Evolutionary conservation across 257 asterid genomes (phyloP).

Genomic region (Nyctanthes arbortristis): DNA sequence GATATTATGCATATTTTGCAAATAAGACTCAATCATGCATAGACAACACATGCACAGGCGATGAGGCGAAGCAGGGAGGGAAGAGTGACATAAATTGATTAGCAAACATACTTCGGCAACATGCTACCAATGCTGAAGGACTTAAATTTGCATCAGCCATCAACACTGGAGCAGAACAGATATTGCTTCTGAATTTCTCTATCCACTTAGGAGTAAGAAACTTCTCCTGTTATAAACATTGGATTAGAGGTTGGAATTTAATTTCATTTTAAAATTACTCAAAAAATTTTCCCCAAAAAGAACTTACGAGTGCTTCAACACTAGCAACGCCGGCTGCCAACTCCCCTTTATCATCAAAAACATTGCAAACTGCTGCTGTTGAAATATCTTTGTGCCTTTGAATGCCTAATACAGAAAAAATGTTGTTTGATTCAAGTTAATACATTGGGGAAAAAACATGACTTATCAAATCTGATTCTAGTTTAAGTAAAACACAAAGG

Average conservation of each 20-base stretch:
- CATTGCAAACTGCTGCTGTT: constrained; percentile 73
- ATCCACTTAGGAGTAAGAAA: constrained; percentile 85
- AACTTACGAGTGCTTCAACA: constrained; percentile 74
- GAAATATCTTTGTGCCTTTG: constrained; percentile 55
- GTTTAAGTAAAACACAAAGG: neutral
- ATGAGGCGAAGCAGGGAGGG: constrained; percentile 1
- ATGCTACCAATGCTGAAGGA: constrained; percentile 60
- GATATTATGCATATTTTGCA: neutral
- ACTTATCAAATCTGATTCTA: neutral
- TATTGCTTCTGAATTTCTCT: constrained; percentile 52
- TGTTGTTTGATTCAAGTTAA: neutral
- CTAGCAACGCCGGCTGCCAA: constrained; percentile 89
- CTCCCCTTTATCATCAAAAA: constrained; percentile 85
- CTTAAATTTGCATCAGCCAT: constrained; percentile 91
- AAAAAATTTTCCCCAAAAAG: constrained; percentile 1
- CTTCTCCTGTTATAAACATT: constrained; percentile 62
- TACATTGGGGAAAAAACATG: neutral
- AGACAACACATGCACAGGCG: neutral
- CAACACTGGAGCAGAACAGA: constrained; percentile 64
- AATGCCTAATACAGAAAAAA: constrained; percentile 61
- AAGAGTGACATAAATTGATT: neutral
- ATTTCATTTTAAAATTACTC: constrained; percentile 7
- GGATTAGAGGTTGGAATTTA: constrained; percentile 8
- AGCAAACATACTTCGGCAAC: constrained; percentile 58
- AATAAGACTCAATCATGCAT: neutral